phyloP scores from a whole-genome alignment of 169 alveolate species.

The Eimeria necatrix region DNA sequence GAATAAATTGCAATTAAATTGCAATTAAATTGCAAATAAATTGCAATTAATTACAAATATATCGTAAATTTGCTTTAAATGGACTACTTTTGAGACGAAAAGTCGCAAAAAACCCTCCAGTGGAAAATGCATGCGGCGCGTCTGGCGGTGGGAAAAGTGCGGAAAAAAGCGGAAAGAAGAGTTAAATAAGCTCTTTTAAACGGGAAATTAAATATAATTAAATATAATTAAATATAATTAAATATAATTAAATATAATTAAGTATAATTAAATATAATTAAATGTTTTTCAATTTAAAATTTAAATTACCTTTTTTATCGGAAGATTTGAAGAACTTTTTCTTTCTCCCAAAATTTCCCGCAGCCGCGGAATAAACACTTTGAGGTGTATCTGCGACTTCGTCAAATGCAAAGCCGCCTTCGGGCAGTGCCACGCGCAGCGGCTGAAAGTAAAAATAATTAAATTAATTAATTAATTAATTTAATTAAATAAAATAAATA shows the following conservation, averaged over 20 bases:
- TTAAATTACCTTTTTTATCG: conserved; percentile 5
- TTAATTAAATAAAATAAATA: not conserved
- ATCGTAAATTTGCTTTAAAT: no score
- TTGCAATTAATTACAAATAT: no score
- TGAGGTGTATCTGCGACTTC: not conserved
- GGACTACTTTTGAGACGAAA: no score
- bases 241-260: not conserved
- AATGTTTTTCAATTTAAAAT: not conserved
- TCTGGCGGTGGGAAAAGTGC: not conserved
- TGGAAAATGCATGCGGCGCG: no score
- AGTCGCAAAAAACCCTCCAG: no score
- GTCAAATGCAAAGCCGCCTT: conserved; percentile 70
- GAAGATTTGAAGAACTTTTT: not conserved
- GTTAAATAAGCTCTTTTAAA: not conserved
- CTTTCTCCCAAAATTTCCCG: conserved; percentile 72
- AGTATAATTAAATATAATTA: not conserved
- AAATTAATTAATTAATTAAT: not conserved
- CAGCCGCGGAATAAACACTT: conserved; percentile 30
- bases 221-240: not conserved
- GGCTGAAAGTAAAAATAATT: not conserved
- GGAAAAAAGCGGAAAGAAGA: not conserved
- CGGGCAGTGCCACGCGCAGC: conserved; percentile 65
- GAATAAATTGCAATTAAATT: no score
- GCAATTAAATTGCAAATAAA: no score
- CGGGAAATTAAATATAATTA: not conserved